phyloP scores from a whole-genome alignment of 306 rosid genomes.

The Citrullus mucosospermus region DNA sequence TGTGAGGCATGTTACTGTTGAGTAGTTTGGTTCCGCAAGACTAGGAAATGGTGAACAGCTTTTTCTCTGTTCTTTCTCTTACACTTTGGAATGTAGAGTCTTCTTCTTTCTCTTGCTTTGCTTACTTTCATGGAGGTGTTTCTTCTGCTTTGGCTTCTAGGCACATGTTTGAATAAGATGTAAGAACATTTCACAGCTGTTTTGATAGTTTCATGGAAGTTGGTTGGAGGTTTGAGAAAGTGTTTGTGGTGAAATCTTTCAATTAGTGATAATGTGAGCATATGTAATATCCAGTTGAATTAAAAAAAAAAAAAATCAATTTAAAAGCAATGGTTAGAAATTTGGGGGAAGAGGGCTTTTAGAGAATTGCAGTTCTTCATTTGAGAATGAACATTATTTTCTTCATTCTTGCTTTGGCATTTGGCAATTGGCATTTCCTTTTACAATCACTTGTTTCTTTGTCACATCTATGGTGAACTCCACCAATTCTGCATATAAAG shows the following conservation, averaged over 20 bases:
- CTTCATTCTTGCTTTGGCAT: not conserved
- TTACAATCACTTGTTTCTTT: not conserved
- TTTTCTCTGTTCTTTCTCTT: not conserved
- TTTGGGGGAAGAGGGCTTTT: not conserved
- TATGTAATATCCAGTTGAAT: not conserved
- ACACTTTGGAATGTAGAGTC: not conserved
- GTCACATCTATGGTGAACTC: conserved; percentile 1
- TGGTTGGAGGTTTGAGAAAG: no score
- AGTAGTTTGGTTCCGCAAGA: not conserved
- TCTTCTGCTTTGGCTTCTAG: no score
- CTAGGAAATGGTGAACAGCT: not conserved
- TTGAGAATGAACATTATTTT: not conserved
- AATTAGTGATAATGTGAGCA: no score
- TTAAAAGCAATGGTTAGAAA: not conserved
- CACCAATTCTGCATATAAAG: not conserved
- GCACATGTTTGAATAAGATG: no score
- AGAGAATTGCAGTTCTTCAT: not conserved
- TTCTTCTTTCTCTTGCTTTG: not conserved
- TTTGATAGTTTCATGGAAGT: no score
- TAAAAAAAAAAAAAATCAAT: not conserved
- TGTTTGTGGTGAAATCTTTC: no score
- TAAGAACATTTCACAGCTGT: no score
- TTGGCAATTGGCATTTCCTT: not conserved
- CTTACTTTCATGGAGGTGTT: no score
- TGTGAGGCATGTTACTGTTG: conserved; percentile 28